Conservation (phyloP, 2,329 filamentous ascomycete genomes). For the Pezicula radicicola region DNA sequence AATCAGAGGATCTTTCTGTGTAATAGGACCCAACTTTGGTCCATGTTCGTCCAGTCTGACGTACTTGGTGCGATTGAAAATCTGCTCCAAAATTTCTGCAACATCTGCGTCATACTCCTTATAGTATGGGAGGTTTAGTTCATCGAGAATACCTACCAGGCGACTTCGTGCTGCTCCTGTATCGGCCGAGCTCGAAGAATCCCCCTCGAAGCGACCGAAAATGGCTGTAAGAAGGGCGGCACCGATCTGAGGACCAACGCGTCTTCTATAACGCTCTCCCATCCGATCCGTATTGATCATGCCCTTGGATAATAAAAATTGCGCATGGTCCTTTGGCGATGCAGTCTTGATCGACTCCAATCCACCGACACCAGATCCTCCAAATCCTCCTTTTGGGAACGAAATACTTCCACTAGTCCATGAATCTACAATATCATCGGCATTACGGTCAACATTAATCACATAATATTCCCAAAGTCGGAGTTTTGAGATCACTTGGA, state of each 20-base stretch:
- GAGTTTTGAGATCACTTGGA: constrained; percentile 71
- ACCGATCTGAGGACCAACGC: constrained; percentile 64
- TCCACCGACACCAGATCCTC: constrained; percentile 42
- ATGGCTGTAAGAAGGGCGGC: constrained; percentile 67
- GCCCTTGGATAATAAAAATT: constrained; percentile 59
- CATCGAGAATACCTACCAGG: constrained; percentile 67
- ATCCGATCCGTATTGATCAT: constrained; percentile 70
- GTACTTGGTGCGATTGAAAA: constrained; percentile 95
- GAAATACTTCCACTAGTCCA: constrained; percentile 64
- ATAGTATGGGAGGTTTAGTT: constrained; percentile 85
- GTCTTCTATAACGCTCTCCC: constrained; percentile 75
- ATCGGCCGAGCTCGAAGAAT: constrained; percentile 43
- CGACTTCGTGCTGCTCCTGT: constrained; percentile 50
- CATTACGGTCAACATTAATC: constrained; percentile 72
- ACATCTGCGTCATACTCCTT: constrained; percentile 86
- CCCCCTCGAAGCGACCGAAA: constrained; percentile 64
- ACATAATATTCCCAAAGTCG: constrained; percentile 94
- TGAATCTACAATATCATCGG: constrained; percentile 63
- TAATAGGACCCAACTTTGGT: constrained; percentile 80
- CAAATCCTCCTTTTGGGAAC: constrained; percentile 50
- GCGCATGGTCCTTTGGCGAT: constrained; percentile 54
- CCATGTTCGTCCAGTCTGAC: constrained; percentile 89
- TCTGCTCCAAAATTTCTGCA: constrained; percentile 79
- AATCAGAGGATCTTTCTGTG: constrained; percentile 73
- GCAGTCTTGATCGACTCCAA: constrained; percentile 51